phyloP scores from a whole-genome alignment of 2,329 filamentous ascomycete species.

The Trichoderma semiorbis region DNA sequence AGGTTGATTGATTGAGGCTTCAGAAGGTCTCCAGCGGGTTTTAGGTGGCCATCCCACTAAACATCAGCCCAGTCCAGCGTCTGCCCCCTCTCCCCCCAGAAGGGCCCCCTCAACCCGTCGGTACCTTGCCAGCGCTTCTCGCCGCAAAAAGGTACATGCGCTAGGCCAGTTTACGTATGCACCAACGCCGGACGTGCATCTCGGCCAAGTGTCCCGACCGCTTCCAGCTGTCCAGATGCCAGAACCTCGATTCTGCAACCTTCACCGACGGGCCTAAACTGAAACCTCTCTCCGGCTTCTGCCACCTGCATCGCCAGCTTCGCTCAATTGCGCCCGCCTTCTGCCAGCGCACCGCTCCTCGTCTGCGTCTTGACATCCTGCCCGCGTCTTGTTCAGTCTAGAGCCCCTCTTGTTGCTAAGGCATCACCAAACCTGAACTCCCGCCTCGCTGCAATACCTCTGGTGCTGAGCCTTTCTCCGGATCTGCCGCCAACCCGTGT shows the following conservation, averaged over 20 bases:
- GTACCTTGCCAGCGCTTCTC: not conserved
- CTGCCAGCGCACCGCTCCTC: not conserved
- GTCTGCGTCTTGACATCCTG: not conserved
- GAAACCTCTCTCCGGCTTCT: not conserved
- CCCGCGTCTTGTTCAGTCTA: not conserved
- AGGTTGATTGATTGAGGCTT: not conserved
- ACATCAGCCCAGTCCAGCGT: slow-evolving; percentile 7
- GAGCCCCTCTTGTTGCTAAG: not conserved
- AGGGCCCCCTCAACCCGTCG: not conserved
- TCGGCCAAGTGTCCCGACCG: slow-evolving; percentile 15
- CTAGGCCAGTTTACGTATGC: not conserved
- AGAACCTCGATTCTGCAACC: slow-evolving; percentile 15
- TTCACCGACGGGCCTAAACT: slow-evolving; percentile 7
- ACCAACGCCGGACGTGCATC: not conserved
- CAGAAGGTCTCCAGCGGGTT: not conserved
- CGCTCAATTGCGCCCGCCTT: slow-evolving; percentile 9
- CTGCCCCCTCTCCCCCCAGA: not conserved
- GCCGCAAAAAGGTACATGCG: not conserved
- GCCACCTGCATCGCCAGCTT: not conserved
- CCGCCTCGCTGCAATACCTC: not conserved
- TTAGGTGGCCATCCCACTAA: not conserved
- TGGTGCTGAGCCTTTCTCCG: not conserved
- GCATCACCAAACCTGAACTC: not conserved
- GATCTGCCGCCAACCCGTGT: not conserved
- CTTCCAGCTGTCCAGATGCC: slow-evolving; percentile 13